Conservation (phyloP, 2,329 filamentous ascomycete genomes). For the Dactylella cylindrospora region DNA sequence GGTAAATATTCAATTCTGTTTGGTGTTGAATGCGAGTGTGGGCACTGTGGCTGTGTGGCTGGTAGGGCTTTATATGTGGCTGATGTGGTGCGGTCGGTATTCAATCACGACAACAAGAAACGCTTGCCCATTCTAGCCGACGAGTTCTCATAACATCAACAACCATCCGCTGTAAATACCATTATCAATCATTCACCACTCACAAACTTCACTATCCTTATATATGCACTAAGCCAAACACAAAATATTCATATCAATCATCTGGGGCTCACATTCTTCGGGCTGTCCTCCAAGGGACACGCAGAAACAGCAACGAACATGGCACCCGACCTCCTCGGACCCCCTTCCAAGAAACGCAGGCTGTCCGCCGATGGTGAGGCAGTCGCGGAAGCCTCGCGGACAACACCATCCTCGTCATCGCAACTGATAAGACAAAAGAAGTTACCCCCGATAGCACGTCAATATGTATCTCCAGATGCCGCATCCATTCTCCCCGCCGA, state of each 20-base stretch:
- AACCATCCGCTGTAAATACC: too few relatives aligned
- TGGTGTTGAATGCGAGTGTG: not conserved
- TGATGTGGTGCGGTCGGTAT: not conserved
- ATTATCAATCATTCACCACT: too few relatives aligned
- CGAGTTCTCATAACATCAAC: constrained; percentile 1
- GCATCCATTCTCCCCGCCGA: constrained; percentile 22
- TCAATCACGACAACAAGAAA: not conserved
- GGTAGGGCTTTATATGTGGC: not conserved
- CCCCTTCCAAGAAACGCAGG: constrained; percentile 39
- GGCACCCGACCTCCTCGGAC: constrained; percentile 41
- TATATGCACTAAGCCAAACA: too few relatives aligned
- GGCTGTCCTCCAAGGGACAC: constrained; percentile 4
- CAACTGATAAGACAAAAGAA: constrained; percentile 9
- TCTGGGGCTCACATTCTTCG: too few relatives aligned
- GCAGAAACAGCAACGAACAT: constrained; percentile 25
- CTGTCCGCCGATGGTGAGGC: constrained; percentile 37
- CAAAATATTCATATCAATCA: too few relatives aligned
- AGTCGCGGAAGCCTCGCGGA: constrained; percentile 5
- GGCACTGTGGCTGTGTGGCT: not conserved
- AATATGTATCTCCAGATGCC: constrained; percentile 20
- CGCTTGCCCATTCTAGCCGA: too few relatives aligned
- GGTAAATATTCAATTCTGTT: too few relatives aligned
- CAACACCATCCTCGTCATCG: not conserved
- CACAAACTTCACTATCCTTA: too few relatives aligned
- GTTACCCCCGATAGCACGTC: constrained; percentile 35